Conservation (phyloP, 2,329 filamentous ascomycete species). For the Pseudogymnoascus sp. region DNA sequence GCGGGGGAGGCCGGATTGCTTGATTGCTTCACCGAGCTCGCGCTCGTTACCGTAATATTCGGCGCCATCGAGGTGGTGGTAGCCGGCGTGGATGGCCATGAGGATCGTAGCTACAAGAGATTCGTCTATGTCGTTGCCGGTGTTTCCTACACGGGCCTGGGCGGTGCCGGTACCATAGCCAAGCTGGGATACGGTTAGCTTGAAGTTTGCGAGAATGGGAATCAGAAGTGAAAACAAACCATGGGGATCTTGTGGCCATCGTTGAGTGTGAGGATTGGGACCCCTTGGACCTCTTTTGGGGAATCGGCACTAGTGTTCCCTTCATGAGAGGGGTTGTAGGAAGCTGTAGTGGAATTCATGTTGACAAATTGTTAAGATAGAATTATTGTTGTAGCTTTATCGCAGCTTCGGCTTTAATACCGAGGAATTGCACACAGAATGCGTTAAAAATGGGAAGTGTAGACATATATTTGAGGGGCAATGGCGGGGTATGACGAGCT, state of each 20-base stretch:
- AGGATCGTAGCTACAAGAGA: slow-evolving; percentile 46
- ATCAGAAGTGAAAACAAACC: slow-evolving; percentile 38
- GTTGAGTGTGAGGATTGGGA: slow-evolving; percentile 61
- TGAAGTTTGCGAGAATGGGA: slow-evolving; percentile 3
- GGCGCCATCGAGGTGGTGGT: slow-evolving; percentile 68
- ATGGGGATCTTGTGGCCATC: slow-evolving; percentile 69
- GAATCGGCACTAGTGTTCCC: slow-evolving; percentile 59
- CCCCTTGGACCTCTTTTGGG: slow-evolving; percentile 56
- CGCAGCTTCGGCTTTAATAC: background rate
- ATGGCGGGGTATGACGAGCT: slow-evolving; percentile 4
- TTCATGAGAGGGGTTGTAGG: slow-evolving; percentile 28
- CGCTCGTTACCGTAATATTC: slow-evolving; percentile 62
- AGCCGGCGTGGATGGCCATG: slow-evolving; percentile 62
- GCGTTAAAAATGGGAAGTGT: background rate
- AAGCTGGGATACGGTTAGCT: slow-evolving; percentile 40
- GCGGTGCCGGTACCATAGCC: slow-evolving; percentile 70
- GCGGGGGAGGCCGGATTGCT: slow-evolving; percentile 57
- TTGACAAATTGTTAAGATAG: slow-evolving; percentile 13
- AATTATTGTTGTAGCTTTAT: background rate
- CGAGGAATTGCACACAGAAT: background rate
- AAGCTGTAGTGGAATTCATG: slow-evolving; percentile 41
- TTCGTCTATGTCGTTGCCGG: slow-evolving; percentile 49
- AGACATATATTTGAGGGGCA: slow-evolving; percentile 8
- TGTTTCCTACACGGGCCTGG: slow-evolving; percentile 44
- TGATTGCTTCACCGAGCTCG: slow-evolving; percentile 67